Conservation (phyloP, 495 filamentous ascomycete genomes). For the Tuber microsphaerosporum region DNA sequence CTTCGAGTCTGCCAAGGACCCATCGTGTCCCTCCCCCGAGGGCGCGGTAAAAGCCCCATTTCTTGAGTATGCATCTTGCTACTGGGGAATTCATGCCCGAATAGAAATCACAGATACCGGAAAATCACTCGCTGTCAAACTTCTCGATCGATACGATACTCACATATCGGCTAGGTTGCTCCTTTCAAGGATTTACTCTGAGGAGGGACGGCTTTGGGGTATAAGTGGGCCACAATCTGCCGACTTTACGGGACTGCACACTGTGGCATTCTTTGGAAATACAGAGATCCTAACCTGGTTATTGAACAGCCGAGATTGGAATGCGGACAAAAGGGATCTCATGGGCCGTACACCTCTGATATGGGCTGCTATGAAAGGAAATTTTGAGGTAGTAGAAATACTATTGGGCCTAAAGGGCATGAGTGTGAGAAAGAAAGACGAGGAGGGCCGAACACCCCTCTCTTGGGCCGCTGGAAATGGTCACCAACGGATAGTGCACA, state of each 20-base stretch:
- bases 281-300: slow-evolving; percentile 7
- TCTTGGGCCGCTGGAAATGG: slow-evolving; percentile 44
- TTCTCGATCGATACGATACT: not conserved
- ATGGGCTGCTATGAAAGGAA: slow-evolving; percentile 26
- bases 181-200: not conserved
- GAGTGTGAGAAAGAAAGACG: slow-evolving; percentile 5
- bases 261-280: not conserved
- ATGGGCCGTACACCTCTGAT: slow-evolving; percentile 37
- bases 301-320: slow-evolving; percentile 15
- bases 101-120: not conserved
- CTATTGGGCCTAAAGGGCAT: slow-evolving; percentile 24
- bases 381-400: slow-evolving; percentile 31
- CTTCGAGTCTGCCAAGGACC: not conserved
- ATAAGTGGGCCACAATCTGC: no score
- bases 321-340: slow-evolving; percentile 23
- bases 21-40: not conserved
- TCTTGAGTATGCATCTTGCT: not conserved
- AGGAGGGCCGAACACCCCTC: slow-evolving; percentile 39
- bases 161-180: not conserved
- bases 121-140: not conserved
- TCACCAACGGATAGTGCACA: slow-evolving; percentile 37
- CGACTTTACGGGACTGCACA: not conserved
- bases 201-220: not conserved
- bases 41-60: not conserved
- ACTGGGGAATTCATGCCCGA: not conserved